Conservation (phyloP, 768 basidiomycete genomes). For the Pisolithus orientalis region DNA sequence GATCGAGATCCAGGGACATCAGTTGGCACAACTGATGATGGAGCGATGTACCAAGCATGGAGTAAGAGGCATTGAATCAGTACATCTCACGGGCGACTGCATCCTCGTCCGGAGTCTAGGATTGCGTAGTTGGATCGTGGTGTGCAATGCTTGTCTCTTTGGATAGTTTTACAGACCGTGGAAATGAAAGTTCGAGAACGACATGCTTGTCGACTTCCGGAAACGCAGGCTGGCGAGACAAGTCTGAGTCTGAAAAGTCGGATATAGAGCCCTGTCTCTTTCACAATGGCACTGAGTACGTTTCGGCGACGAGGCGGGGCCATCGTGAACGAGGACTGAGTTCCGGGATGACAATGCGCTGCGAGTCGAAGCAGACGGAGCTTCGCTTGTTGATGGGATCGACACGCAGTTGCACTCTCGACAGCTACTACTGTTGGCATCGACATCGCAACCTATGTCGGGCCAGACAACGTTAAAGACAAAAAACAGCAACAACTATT, state of each 20-base stretch:
- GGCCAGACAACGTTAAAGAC: neutral
- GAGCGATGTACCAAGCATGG: slow-evolving; percentile 43
- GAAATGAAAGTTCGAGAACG: slow-evolving; percentile 55
- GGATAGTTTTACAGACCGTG: slow-evolving; percentile 39
- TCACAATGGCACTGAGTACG: slow-evolving; percentile 67
- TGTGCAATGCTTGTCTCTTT: neutral
- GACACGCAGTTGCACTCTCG: neutral
- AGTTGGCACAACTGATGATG: slow-evolving; percentile 15
- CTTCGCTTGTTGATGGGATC: slow-evolving; percentile 15
- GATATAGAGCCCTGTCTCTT: slow-evolving; percentile 29
- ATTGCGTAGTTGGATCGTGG: neutral
- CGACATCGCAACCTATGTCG: slow-evolving; percentile 8
- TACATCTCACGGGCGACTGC: slow-evolving; percentile 35
- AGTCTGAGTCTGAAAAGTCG: slow-evolving; percentile 15
- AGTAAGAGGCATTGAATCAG: slow-evolving; percentile 7
- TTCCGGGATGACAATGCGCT: slow-evolving; percentile 74
- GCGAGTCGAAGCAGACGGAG: slow-evolving; percentile 62
- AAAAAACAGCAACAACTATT: neutral
- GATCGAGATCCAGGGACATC: slow-evolving; percentile 1
- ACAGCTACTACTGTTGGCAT: neutral
- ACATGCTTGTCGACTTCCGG: slow-evolving; percentile 37
- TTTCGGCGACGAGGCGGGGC: slow-evolving; percentile 53
- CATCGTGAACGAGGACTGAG: slow-evolving; percentile 33
- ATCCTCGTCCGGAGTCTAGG: slow-evolving; percentile 38
- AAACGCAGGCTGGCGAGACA: neutral